Conservation (phyloP, 2,329 filamentous ascomycete genomes). For the Ophiostoma sp. region DNA sequence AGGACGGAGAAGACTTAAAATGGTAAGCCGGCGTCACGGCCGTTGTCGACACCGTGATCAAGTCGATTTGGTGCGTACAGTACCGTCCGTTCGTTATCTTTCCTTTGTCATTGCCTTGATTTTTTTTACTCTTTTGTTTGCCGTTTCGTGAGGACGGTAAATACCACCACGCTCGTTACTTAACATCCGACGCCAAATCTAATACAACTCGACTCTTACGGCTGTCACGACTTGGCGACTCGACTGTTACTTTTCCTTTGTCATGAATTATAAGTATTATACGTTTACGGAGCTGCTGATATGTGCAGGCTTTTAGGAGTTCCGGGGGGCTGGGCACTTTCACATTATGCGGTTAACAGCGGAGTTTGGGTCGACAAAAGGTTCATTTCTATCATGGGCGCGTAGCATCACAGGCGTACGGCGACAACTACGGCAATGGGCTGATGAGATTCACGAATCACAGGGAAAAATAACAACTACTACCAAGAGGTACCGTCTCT, state of each 20-base stretch:
- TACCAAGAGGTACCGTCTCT: not conserved
- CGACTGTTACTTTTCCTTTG: conserved; percentile 4
- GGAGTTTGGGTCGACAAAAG: not conserved
- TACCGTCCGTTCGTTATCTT: not conserved
- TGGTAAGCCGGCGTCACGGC: not conserved
- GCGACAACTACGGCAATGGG: not conserved
- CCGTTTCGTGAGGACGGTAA: not conserved
- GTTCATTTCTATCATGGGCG: not conserved
- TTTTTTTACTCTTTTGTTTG: not conserved
- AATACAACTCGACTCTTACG: not conserved
- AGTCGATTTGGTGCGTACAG: not conserved
- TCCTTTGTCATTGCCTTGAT: not conserved
- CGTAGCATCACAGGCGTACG: not conserved
- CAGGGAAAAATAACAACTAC: not conserved
- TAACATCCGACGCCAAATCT: not conserved
- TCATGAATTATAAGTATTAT: not conserved
- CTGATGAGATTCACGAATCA: too few relatives aligned
- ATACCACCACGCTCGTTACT: not conserved
- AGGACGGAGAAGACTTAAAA: not conserved
- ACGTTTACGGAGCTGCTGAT: not conserved
- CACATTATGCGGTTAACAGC: not conserved
- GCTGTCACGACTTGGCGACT: not conserved
- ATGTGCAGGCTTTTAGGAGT: conserved; percentile 7
- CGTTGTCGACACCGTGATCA: not conserved
- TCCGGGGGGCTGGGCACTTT: not conserved